Evolutionary conservation across 495 filamentous ascomycete species (phyloP).

Genomic region (Amorphotheca resinae): DNA sequence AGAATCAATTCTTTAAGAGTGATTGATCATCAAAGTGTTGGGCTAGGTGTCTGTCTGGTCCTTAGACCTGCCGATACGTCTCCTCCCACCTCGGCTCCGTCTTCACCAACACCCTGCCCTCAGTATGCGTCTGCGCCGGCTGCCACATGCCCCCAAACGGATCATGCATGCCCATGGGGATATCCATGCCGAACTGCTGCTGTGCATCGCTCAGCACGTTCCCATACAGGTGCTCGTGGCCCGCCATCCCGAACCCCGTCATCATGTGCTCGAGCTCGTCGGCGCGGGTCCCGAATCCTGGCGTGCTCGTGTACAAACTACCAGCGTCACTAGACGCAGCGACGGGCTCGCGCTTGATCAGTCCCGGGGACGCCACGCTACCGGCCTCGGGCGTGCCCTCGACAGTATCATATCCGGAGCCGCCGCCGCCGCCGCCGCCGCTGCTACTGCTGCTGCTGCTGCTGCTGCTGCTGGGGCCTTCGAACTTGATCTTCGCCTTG

Average conservation of each 20-base stretch:
- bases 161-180: slow-evolving; percentile 3
- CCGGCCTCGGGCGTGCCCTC: slow-evolving; percentile 1
- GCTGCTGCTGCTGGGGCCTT: not conserved
- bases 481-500: not conserved
- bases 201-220: not conserved
- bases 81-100: slow-evolving; percentile 18
- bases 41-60: too few species aligned
- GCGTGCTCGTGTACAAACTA: too few species aligned
- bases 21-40: not conserved
- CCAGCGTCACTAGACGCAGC: too few species aligned
- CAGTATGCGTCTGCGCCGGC: not conserved
- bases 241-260: not conserved
- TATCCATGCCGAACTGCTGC: slow-evolving; percentile 1
- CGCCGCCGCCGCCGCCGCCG: too few species aligned
- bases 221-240: not conserved
- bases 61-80: slow-evolving; percentile 4
- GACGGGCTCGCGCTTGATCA: not conserved
- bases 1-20: too few species aligned
- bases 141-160: not conserved
- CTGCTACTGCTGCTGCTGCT: too few species aligned
- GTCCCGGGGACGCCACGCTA: not conserved
- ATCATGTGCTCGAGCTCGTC: slow-evolving; percentile 1
- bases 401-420: not conserved
- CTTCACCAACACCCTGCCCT: slow-evolving; percentile 12
- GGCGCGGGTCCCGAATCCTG: too few species aligned